Conservation (phyloP, 1,139 yeast species). For the Pneumocystis carinii region DNA sequence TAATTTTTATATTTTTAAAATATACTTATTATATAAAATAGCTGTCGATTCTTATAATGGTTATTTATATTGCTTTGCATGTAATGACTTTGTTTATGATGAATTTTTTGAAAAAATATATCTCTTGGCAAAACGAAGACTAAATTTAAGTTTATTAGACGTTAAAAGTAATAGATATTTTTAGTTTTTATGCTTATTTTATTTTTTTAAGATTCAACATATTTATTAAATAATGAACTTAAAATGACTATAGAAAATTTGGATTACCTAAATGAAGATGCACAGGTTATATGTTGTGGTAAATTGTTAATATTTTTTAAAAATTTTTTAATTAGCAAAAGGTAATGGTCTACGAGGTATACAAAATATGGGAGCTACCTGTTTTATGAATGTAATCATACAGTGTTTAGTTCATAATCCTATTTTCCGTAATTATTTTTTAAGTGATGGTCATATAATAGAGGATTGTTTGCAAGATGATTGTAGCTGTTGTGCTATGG, state of each 20-base stretch:
- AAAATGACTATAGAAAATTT: neutral
- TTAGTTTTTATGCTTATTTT: neutral
- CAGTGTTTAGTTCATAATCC: constrained; percentile 87
- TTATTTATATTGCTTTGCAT: constrained; percentile 57
- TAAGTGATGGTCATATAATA: constrained; percentile 48
- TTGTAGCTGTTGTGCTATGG: constrained; percentile 76
- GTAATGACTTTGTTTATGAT: constrained; percentile 58
- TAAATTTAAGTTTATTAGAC: constrained; percentile 18
- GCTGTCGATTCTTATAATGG: constrained; percentile 44
- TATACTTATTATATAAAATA: constrained; percentile 15
- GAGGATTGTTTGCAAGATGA: constrained; percentile 25
- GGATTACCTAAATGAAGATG: neutral
- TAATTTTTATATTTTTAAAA: constrained; percentile 18
- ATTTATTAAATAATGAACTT: neutral
- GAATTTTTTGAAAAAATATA: constrained; percentile 40
- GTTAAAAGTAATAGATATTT: neutral
- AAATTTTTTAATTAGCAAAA: constrained; percentile 41
- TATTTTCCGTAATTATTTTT: constrained; percentile 56
- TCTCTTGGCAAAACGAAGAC: constrained; percentile 5
- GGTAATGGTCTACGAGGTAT: constrained; percentile 60
- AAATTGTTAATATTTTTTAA: constrained; percentile 22
- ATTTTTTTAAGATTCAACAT: neutral
- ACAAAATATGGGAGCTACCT: constrained; percentile 88
- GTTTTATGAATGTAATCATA: constrained; percentile 81
- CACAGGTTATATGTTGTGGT: constrained; percentile 9